These are phyloP conservation scores for Malassezia furfur DNA, from an alignment of 1,284 basidiomycete genomes.

Conservation along the genomic window DNA sequence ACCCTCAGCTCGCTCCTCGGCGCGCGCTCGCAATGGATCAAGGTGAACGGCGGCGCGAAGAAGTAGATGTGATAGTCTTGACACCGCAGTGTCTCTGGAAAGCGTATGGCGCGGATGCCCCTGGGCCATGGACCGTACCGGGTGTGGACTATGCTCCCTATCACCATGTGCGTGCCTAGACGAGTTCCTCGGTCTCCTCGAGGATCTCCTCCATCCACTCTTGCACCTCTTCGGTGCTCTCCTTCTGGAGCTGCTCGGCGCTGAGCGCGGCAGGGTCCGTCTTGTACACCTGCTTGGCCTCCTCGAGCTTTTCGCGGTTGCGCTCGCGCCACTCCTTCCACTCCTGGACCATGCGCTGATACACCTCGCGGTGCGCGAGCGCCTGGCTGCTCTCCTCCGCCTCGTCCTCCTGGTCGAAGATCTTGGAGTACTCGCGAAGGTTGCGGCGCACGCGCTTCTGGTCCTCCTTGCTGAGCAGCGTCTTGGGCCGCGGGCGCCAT, in stretches of 20 bases:
- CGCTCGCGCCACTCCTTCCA: constrained; percentile 82
- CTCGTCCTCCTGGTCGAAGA: constrained; percentile 94
- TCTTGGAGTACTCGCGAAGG: constrained; percentile 78
- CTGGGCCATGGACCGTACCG: too few species aligned
- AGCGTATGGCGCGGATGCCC: too few species aligned
- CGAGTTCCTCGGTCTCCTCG: constrained; percentile 43
- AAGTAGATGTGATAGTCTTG: constrained; percentile 17
- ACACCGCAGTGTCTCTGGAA: too few species aligned
- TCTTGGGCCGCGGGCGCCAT: constrained; percentile 87
- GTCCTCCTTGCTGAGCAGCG: constrained; percentile 76
- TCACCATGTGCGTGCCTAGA: neutral
- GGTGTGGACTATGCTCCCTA: too few species aligned
- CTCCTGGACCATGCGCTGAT: constrained; percentile 86
- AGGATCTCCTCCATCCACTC: constrained; percentile 49
- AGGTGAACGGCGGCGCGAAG: constrained; percentile 40
- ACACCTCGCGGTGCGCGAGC: constrained; percentile 80
- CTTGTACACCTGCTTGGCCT: constrained; percentile 28
- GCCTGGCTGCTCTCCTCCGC: constrained; percentile 88
- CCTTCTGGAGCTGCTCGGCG: constrained; percentile 35
- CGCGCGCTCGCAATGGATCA: constrained; percentile 43
- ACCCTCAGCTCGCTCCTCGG: constrained; percentile 41
- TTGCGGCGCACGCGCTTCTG: constrained; percentile 81
- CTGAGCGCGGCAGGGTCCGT: constrained; percentile 24
- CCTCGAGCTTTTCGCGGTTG: constrained; percentile 30
- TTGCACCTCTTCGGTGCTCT: constrained; percentile 44